A percentile compares a stretch with the other conserved stretches of the same genome.
These are phyloP conservation scores for Prunus yedoensis DNA, from an alignment of 331 rosid species.

Conservation along the genomic window DNA sequence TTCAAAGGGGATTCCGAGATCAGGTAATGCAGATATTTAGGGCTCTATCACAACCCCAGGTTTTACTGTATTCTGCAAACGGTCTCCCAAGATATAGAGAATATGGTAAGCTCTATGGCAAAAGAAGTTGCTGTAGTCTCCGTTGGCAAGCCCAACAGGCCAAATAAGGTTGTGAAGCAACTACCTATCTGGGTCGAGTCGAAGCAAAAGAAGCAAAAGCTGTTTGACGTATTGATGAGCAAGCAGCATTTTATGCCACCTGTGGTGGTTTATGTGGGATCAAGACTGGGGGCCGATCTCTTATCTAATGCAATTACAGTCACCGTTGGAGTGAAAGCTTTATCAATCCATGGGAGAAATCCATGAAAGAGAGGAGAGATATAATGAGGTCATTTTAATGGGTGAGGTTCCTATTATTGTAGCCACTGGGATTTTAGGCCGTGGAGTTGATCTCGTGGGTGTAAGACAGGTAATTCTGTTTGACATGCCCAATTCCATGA, in stretches of 20 bases:
- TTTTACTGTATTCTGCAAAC: slow-evolving; percentile 79
- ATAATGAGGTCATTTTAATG: slow-evolving; percentile 59
- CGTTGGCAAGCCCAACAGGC: slow-evolving; percentile 66
- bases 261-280: slow-evolving; percentile 62
- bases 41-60: slow-evolving; percentile 76
- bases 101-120: slow-evolving; percentile 58
- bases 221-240: slow-evolving; percentile 70
- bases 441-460: slow-evolving; percentile 75
- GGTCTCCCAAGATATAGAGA: slow-evolving; percentile 63
- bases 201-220: slow-evolving; percentile 79
- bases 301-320: slow-evolving; percentile 72
- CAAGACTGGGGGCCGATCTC: slow-evolving; percentile 85
- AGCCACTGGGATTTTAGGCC: slow-evolving; percentile 86
- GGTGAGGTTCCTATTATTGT: slow-evolving; percentile 80
- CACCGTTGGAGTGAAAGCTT: slow-evolving; percentile 60
- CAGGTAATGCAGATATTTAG: slow-evolving; percentile 75
- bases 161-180: slow-evolving; percentile 82
- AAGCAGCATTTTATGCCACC: slow-evolving; percentile 84
- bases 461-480: slow-evolving; percentile 79
- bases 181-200: slow-evolving; percentile 83
- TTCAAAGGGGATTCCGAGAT: slow-evolving; percentile 76
- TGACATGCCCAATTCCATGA: slow-evolving; percentile 82
- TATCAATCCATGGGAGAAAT: slow-evolving; percentile 77
- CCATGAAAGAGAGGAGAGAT: slow-evolving; percentile 87
- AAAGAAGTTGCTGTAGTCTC: slow-evolving; percentile 49